Evolutionary conservation across 768 basidiomycete species (phyloP), one percentile per base, ranked within the genome.

Genomic region (Amanita jacksonii): DNA sequence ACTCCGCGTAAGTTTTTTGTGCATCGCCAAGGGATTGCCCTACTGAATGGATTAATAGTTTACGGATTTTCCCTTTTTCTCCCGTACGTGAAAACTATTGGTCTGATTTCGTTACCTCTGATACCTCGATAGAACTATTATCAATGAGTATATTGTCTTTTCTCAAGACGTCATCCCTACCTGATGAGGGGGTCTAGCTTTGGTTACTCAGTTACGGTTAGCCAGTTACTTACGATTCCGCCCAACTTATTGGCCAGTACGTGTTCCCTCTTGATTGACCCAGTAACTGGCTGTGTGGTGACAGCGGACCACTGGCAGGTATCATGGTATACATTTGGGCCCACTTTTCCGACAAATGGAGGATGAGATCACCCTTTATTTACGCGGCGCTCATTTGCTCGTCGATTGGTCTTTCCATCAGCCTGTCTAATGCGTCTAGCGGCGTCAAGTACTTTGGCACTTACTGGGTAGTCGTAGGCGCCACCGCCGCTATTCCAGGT

Each of bases 401-500:
- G 52, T 44, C 67, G 0, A 81, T 84, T 58, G 79, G 81, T 52
- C 76, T 85, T 40, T 75, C 78, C 0, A 54, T 68, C 9, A 73
- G 60, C 1, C 51, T 72, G 12, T 28, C 27, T 28, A 12, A 28
- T 28, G 27, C 12, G 12, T 28, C 27, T 0, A 54, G 56, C 35
- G 76, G 78, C 0, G 75, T 64, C 20, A 84, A 85, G 59, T 85
- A 85, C 56, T 79, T 83, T 49, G 83, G 81, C 1, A 82, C 76
- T 0, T 86, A 79, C 66, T 72, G 85, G 44, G 69, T 72, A 19
- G 79, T 84, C 5, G 65, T 67, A 0, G 84, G 84, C n/a, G 67
- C 68, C 31, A 84, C 79, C 49, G 68, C 76, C 1, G 63, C 68
- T 0, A 69, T 79, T 49, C 79, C 84, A 9, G 79, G 76, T 8